Conservation (phyloP, 1,284 basidiomycete species). For the Malassezia vespertilionis region DNA sequence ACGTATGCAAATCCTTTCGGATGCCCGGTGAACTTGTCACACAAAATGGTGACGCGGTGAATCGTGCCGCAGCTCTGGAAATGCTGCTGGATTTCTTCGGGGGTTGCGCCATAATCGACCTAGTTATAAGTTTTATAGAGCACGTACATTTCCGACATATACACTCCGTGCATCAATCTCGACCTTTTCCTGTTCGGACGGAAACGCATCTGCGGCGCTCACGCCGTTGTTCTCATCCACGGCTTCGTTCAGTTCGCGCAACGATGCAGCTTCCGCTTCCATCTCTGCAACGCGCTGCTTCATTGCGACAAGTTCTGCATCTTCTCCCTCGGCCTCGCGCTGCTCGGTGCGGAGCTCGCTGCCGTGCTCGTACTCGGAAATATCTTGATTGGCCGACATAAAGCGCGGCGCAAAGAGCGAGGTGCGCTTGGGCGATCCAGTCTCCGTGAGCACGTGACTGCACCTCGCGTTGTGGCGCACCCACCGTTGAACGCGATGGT, state of each 20-base stretch:
- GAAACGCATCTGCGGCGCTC: slow-evolving; percentile 19
- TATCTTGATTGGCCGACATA: too few relatives aligned
- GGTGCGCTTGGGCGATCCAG: too few relatives aligned
- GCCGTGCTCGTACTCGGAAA: slow-evolving; percentile 6
- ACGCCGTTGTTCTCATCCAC: slow-evolving; percentile 61
- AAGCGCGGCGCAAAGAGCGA: too few relatives aligned
- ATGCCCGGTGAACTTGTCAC: slow-evolving; percentile 99
- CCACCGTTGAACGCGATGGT: too few relatives aligned
- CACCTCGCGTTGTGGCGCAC: too few relatives aligned
- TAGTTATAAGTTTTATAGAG: slow-evolving; percentile 44
- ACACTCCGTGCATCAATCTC: slow-evolving; percentile 76
- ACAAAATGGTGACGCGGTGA: slow-evolving; percentile 96
- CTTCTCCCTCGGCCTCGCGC: slow-evolving; percentile 25
- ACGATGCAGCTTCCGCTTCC: slow-evolving; percentile 77
- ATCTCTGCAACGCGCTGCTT: slow-evolving; percentile 68
- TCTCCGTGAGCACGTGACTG: too few relatives aligned
- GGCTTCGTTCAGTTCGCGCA: slow-evolving; percentile 79
- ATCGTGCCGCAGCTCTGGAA: slow-evolving; percentile 96
- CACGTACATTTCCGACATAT: slow-evolving; percentile 88
- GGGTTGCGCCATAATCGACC: slow-evolving; percentile 96
- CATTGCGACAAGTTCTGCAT: slow-evolving; percentile 58
- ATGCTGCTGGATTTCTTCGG: slow-evolving; percentile 94
- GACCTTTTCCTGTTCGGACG: slow-evolving; percentile 49
- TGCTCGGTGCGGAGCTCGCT: slow-evolving; percentile 3
- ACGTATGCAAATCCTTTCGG: slow-evolving; percentile 99